Evolutionary conservation across 352 stramenopile species (phyloP).

Genomic region (Phytophthora foliorum): DNA sequence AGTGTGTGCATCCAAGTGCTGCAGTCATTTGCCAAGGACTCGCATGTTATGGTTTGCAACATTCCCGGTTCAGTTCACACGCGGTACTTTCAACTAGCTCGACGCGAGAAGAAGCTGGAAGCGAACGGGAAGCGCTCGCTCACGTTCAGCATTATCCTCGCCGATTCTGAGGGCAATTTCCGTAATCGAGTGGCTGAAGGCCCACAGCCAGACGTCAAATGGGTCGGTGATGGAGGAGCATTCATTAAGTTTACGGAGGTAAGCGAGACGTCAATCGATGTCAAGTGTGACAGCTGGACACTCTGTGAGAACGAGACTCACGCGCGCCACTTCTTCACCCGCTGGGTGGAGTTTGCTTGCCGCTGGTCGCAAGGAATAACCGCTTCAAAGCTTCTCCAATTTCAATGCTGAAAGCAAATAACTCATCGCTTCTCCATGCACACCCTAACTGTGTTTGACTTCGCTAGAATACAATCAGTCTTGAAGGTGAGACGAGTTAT

Average conservation of each 20-base stretch:
- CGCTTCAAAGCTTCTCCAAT: background rate
- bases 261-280: slow-evolving; percentile 23
- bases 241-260: slow-evolving; percentile 30
- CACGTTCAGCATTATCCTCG: slow-evolving; percentile 22
- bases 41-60: slow-evolving; percentile 26
- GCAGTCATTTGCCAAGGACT: slow-evolving; percentile 26
- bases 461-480: no score
- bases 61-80: slow-evolving; percentile 15
- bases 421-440: no score
- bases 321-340: slow-evolving; percentile 48
- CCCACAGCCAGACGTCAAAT: slow-evolving; percentile 19
- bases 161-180: slow-evolving; percentile 28
- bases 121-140: slow-evolving; percentile 13
- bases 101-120: slow-evolving; percentile 10
- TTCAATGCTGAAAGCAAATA: background rate
- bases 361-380: background rate
- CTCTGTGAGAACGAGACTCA: slow-evolving; percentile 40
- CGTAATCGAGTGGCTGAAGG: slow-evolving; percentile 25
- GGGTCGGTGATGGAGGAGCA: slow-evolving; percentile 31
- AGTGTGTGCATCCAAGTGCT: slow-evolving; percentile 27
- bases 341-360: slow-evolving; percentile 23
- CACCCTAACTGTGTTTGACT: no score
- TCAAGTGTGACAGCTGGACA: slow-evolving; percentile 30
- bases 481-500: no score
- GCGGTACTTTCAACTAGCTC: slow-evolving; percentile 29